Conservation (phyloP, 2,329 filamentous ascomycete genomes). For the Zalaria obscura region DNA sequence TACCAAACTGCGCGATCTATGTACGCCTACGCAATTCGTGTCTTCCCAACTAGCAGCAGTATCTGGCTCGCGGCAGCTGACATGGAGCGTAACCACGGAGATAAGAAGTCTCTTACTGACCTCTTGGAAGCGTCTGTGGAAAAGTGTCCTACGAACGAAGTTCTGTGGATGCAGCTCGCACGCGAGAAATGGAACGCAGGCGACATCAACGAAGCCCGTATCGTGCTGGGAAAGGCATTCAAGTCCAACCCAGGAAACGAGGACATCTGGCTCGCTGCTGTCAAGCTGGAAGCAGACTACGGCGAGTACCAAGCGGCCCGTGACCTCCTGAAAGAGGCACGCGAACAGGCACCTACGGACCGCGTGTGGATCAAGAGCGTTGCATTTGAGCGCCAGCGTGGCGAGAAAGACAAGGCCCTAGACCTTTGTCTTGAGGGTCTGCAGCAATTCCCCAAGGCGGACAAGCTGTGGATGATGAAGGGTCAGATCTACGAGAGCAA, state of each 20-base stretch:
- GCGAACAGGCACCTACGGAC: constrained; percentile 82
- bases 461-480: constrained; percentile 98
- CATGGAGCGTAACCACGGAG: constrained; percentile 79
- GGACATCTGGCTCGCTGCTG: constrained; percentile 92
- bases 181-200: constrained; percentile 88
- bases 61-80: constrained; percentile 87
- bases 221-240: constrained; percentile 79
- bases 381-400: constrained; percentile 77
- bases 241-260: constrained; percentile 93
- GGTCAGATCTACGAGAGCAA: constrained; percentile 89
- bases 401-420: constrained; percentile 65
- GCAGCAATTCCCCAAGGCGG: constrained; percentile 67
- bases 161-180: constrained; percentile 89
- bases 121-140: constrained; percentile 88
- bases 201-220: constrained; percentile 72
- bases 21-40: constrained; percentile 75
- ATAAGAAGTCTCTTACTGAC: constrained; percentile 66
- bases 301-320: constrained; percentile 69
- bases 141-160: constrained; percentile 79
- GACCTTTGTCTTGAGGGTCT: constrained; percentile 79
- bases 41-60: constrained; percentile 78
- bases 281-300: constrained; percentile 90
- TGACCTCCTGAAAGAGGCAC: constrained; percentile 65
- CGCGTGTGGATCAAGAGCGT: constrained; percentile 96
- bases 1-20: constrained; percentile 90